Evolutionary conservation across 352 stramenopile genomes (phyloP).

Genomic region (Phytophthora sp.): DNA sequence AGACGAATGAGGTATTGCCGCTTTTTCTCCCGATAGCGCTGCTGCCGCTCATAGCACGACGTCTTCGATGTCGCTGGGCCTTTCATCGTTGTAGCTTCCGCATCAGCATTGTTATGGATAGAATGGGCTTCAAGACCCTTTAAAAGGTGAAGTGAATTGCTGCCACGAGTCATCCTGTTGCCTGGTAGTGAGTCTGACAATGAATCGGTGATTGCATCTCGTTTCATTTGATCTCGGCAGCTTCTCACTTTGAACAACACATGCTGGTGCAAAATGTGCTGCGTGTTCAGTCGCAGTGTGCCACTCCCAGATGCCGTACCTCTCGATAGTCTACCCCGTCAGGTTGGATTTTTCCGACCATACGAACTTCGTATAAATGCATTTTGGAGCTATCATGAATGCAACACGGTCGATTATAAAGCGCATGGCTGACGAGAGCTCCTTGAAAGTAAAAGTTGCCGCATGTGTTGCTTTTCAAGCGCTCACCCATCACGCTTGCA

Average conservation of each 20-base stretch:
- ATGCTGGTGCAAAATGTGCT: no score
- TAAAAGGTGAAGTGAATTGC: not conserved
- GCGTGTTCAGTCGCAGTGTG: not conserved
- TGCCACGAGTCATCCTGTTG: not conserved
- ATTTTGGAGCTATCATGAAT: no score
- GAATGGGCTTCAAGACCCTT: not conserved
- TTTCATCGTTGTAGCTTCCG: not conserved
- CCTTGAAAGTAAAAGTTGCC: no score
- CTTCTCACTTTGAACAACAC: no score
- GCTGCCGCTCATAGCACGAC: conserved; percentile 15
- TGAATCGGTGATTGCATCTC: no score
- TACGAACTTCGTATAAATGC: no score
- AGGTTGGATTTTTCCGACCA: no score
- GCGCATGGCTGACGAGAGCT: no score
- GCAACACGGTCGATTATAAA: no score
- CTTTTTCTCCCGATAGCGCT: conserved; percentile 32
- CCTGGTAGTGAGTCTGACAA: conserved; percentile 1
- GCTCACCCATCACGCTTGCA: no score
- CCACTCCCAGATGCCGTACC: conserved; percentile 9
- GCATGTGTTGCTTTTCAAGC: no score
- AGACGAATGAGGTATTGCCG: conserved; percentile 16
- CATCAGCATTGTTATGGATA: not conserved
- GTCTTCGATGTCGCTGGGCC: not conserved
- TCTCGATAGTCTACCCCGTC: not conserved
- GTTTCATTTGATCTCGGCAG: no score